Conservation (phyloP, 2,329 filamentous ascomycete species). For the Beauveria pseudobassiana region DNA sequence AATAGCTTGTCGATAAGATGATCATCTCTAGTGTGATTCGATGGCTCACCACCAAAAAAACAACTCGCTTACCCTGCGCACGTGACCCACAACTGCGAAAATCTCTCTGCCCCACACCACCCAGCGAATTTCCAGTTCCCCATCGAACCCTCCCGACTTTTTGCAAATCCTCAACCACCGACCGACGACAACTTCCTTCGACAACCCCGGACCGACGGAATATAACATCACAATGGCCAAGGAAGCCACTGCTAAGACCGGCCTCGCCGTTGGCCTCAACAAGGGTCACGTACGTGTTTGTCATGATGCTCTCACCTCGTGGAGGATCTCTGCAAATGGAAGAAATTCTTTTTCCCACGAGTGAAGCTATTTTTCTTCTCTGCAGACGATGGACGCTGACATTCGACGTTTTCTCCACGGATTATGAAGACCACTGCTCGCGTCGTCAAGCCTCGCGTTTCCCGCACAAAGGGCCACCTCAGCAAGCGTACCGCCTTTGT, state of each 20-base stretch:
- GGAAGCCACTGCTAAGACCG: constrained; percentile 49
- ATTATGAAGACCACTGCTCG: constrained; percentile 71
- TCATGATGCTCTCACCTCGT: constrained; percentile 59
- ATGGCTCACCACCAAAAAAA: not conserved
- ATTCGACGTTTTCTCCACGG: constrained; percentile 29
- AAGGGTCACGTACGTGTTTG: constrained; percentile 52
- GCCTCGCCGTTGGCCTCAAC: constrained; percentile 56
- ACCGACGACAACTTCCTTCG: constrained; percentile 19
- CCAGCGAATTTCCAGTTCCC: constrained; percentile 5
- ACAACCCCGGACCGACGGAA: constrained; percentile 16
- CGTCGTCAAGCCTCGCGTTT: constrained; percentile 70
- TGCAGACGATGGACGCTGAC: constrained; percentile 59
- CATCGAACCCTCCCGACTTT: not conserved
- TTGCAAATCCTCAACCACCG: constrained; percentile 23
- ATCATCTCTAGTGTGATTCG: too few species aligned
- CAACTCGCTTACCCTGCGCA: constrained; percentile 18
- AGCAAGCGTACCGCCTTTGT: constrained; percentile 97
- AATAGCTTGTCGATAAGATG: not conserved
- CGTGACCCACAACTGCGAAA: constrained; percentile 21
- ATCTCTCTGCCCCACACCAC: constrained; percentile 10
- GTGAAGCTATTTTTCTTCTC: constrained; percentile 15
- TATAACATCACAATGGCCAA: constrained; percentile 45
- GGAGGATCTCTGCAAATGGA: constrained; percentile 56
- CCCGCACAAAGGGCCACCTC: constrained; percentile 86
- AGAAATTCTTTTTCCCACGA: constrained; percentile 18